Percentiles rank a stretch among this genome's conserved stretches.
These are phyloP conservation scores for Arabis hirsuta DNA, from an alignment of 345 rosid genomes.

Conservation along the genomic window DNA sequence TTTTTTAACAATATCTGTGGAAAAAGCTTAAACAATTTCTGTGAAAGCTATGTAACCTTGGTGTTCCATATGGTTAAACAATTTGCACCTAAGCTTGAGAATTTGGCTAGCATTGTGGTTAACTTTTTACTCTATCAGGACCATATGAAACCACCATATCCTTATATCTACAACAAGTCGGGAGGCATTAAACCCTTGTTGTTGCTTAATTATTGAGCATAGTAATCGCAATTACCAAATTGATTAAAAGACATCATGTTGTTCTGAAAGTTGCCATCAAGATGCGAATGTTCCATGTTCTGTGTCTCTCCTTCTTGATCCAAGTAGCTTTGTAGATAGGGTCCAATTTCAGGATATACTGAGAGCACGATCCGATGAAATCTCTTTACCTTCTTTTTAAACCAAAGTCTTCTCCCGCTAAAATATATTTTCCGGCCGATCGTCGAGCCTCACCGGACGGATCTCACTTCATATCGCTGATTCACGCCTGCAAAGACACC, in stretches of 20 bases:
- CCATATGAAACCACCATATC: neutral
- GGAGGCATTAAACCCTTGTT: neutral
- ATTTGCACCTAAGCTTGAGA: neutral
- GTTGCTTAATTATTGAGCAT: neutral
- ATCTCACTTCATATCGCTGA: slow-evolving; percentile 52
- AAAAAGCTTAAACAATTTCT: slow-evolving; percentile 2
- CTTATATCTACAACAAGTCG: neutral
- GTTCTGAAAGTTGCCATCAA: neutral
- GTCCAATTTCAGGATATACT: neutral
- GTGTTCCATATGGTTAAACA: slow-evolving; percentile 3
- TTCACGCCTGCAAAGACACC: slow-evolving; percentile 49
- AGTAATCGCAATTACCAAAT: too few relatives aligned
- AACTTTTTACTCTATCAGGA: slow-evolving; percentile 20
- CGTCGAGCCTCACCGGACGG: slow-evolving; percentile 37
- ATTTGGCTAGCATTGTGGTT: slow-evolving; percentile 9
- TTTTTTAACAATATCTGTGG: neutral
- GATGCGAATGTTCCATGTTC: neutral
- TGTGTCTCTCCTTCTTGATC: neutral
- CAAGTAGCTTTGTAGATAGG: neutral
- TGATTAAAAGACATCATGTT: neutral
- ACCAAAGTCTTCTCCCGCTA: slow-evolving; percentile 47
- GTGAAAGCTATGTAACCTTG: slow-evolving; percentile 1
- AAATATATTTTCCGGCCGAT: slow-evolving; percentile 20
- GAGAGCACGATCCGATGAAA: slow-evolving; percentile 22
- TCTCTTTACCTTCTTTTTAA: slow-evolving; percentile 43